Evolutionary conservation across 2,329 filamentous ascomycete genomes (phyloP), one percentile per base, ranked within the genome.

Genomic region (Aspergillus phoenicis): DNA sequence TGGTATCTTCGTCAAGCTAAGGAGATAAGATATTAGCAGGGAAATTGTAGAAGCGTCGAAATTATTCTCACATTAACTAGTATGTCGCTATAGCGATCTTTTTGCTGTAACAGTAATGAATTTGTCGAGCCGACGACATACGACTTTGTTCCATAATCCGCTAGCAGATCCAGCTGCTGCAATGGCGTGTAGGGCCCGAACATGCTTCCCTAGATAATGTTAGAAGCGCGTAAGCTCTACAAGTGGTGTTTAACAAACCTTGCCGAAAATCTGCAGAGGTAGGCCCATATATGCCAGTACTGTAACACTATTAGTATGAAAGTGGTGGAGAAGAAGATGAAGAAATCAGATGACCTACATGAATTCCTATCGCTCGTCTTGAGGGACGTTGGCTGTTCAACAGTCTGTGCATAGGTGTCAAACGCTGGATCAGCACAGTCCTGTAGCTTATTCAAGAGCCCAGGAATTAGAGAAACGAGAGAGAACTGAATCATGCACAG

Each of bases 401-500:
- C 81, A 28, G 83, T 89, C 74, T 89, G 86, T 70, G 93, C 91
- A 74, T 95, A 94, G 61, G 78, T 88, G 76, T 97, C 89, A 75
- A 98, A 85, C 48, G 93, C 89, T n/a, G 95, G 95, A 72, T 97
- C 93, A 53, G 95, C 94, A 70, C 91, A 96, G 78, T 99, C 95
- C 78, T 96, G 89, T n/a, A 99, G 85, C 70, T 90, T 92, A 71
- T 91, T 88, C 71, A 98, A 88, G 60, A 99, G 86, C 62, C 93
- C 93, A 51, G 95, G 95, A 80, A 99, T 96, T 71, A 99, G 83
- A 57, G 94, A 97, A 68, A 99, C 89, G 49, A 99, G 85, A 47
- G 94, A 95, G 80, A 98, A 99, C 77, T 99, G 95, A 79, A 97
- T 93, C 91, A 98, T 96, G 84, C 95, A 99, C 68, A 99, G 81